Percentiles rank a stretch among this genome's conserved stretches.
Conservation (phyloP, 2,329 filamentous ascomycete species). For the Macrophomina pseudophaseolina region DNA sequence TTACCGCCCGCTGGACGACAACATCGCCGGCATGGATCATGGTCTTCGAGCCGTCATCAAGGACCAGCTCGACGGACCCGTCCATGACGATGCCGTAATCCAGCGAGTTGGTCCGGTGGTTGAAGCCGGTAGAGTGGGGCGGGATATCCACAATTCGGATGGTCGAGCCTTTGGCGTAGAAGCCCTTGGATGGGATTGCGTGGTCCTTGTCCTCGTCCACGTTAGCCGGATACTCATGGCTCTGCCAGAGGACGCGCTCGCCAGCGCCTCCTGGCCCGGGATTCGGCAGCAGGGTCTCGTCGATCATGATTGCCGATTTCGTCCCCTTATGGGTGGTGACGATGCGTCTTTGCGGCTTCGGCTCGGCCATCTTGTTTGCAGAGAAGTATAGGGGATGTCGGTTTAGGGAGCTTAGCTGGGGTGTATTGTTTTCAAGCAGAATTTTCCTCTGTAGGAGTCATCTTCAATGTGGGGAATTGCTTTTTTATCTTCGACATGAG, state of each 20-base stretch:
- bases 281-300: neutral
- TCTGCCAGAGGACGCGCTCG: neutral
- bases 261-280: neutral
- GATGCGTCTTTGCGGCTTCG: neutral
- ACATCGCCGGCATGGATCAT: conserved; percentile 13
- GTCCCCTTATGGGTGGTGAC: neutral
- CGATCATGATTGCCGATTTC: neutral
- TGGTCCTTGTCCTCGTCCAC: neutral
- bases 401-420: too few species aligned
- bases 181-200: neutral
- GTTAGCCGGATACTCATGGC: neutral
- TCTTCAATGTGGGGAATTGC: too few species aligned
- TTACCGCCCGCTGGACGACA: conserved; percentile 15
- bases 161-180: conserved; percentile 49
- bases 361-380: too few species aligned
- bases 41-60: conserved; percentile 44
- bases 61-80: conserved; percentile 44
- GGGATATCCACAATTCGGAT: conserved; percentile 48
- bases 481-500: too few species aligned
- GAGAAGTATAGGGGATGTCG: too few species aligned
- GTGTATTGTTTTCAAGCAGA: too few species aligned
- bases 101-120: conserved; percentile 47
- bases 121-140: conserved; percentile 41
- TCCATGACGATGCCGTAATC: conserved; percentile 48
- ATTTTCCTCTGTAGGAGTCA: too few species aligned